A percentile compares a stretch with the other conserved stretches of the same genome.
phyloP scores from a whole-genome alignment of 495 filamentous ascomycete species.

The Neurospora tetraspora region DNA sequence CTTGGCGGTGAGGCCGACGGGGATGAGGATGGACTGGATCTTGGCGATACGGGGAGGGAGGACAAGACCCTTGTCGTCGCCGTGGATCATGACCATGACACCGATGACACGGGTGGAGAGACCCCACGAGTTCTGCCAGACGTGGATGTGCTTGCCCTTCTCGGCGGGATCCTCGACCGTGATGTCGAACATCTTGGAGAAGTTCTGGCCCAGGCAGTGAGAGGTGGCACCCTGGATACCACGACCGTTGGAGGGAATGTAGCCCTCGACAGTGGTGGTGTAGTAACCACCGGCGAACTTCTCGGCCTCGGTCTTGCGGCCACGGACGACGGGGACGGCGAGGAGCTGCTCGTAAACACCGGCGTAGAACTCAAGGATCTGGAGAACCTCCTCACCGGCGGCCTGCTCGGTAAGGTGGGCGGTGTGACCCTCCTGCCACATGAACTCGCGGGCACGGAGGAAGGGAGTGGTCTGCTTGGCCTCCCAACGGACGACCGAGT shows the following conservation, averaged over 20 bases:
- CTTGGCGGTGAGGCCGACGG: constrained; percentile 88
- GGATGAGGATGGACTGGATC: constrained; percentile 75
- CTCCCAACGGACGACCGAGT: constrained; percentile 95
- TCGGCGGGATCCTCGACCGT: constrained; percentile 77
- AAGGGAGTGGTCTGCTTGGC: constrained; percentile 97
- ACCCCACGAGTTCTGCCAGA: constrained; percentile 99
- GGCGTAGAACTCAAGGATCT: constrained; percentile 91
- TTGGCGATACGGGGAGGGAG: constrained; percentile 82
- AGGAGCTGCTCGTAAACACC: constrained; percentile 86
- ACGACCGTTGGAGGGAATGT: constrained; percentile 85
- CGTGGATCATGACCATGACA: constrained; percentile 96
- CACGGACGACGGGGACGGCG: constrained; percentile 86
- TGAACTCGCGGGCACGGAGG: constrained; percentile 82
- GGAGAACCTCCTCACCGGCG: constrained; percentile 72
- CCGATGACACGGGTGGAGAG: constrained; percentile 90
- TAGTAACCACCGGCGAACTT: constrained; percentile 95
- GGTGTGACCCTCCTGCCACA: constrained; percentile 98
- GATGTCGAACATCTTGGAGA: constrained; percentile 97
- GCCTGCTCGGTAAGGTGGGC: constrained; percentile 73
- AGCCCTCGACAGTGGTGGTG: constrained; percentile 91
- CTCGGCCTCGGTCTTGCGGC: constrained; percentile 84
- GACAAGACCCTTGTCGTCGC: constrained; percentile 88
- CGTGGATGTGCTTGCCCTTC: constrained; percentile 53
- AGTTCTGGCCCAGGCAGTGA: constrained; percentile 92
- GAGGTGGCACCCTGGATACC: constrained; percentile 94